These are phyloP conservation scores for Claviceps fusiformis DNA, from an alignment of 2,329 filamentous ascomycete species.

Conservation along the genomic window DNA sequence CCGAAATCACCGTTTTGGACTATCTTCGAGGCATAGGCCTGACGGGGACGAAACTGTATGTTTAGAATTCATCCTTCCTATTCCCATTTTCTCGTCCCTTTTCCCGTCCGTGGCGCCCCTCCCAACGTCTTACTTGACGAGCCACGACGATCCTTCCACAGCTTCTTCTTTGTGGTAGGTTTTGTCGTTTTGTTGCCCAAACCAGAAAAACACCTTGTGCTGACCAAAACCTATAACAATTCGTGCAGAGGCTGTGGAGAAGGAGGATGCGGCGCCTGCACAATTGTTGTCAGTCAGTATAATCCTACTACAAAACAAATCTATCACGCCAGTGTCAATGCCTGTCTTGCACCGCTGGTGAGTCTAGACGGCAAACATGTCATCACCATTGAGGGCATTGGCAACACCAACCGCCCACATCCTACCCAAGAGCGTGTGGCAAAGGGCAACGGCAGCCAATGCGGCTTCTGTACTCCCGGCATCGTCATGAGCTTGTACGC, in stretches of 20 bases:
- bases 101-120: background rate
- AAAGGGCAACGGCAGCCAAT: conserved; percentile 84
- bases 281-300: conserved; percentile 83
- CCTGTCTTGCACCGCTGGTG: conserved; percentile 81
- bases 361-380: conserved; percentile 97
- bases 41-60: conserved; percentile 80
- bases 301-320: conserved; percentile 87
- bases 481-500: conserved; percentile 98
- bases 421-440: conserved; percentile 84
- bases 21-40: conserved; percentile 86
- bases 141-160: no score
- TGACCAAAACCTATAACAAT: background rate
- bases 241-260: conserved; percentile 65
- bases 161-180: no score
- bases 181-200: background rate
- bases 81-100: background rate
- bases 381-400: conserved; percentile 94
- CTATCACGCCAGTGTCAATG: conserved; percentile 94
- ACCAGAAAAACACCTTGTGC: background rate
- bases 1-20: conserved; percentile 82
- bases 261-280: conserved; percentile 92
- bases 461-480: conserved; percentile 86
- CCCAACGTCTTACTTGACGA: background rate
- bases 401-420: conserved; percentile 74
- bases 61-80: background rate